Percentiles rank a stretch among this genome's conserved stretches.
Conservation (phyloP, 2,329 filamentous ascomycete species). For the Aspergillus pseudoglaucus region DNA sequence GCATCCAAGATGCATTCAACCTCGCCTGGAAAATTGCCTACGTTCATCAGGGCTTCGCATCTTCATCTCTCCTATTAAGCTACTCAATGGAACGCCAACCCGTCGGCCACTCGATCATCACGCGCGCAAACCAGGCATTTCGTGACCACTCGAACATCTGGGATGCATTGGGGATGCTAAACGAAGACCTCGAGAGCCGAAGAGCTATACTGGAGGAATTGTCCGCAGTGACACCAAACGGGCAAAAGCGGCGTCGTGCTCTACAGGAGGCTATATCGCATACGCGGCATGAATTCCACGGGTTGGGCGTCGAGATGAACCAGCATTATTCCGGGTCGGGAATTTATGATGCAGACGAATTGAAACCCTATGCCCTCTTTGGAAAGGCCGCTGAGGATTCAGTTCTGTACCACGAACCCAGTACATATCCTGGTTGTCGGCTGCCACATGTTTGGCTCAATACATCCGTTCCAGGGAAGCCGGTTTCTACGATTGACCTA, state of each 20-base stretch:
- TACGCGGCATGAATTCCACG: constrained; percentile 48
- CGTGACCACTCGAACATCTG: constrained; percentile 46
- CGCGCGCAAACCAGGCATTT: constrained; percentile 52
- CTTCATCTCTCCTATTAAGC: constrained; percentile 34
- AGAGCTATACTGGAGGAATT: constrained; percentile 37
- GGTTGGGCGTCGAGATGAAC: constrained; percentile 54
- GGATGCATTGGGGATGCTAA: constrained; percentile 41
- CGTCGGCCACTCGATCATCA: constrained; percentile 44
- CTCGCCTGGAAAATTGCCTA: constrained; percentile 52
- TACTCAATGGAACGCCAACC: constrained; percentile 46
- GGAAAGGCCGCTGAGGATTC: constrained; percentile 31
- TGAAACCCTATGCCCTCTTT: constrained; percentile 9
- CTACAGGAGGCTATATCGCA: constrained; percentile 39
- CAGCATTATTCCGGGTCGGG: constrained; percentile 47
- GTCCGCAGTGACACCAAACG: constrained; percentile 30
- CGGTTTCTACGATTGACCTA: constrained; percentile 54
- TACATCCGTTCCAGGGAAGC: constrained; percentile 37
- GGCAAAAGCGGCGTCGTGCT: constrained; percentile 32
- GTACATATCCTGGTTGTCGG: constrained; percentile 54
- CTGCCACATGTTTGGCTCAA: constrained; percentile 61
- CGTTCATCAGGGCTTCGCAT: constrained; percentile 25
- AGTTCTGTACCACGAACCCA: constrained; percentile 39
- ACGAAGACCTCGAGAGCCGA: constrained; percentile 35
- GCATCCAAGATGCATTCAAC: constrained; percentile 53
- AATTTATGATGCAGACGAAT: constrained; percentile 42